Evolutionary conservation across 768 basidiomycete species (phyloP).

Genomic region (Tricholoma hemisulphureum): DNA sequence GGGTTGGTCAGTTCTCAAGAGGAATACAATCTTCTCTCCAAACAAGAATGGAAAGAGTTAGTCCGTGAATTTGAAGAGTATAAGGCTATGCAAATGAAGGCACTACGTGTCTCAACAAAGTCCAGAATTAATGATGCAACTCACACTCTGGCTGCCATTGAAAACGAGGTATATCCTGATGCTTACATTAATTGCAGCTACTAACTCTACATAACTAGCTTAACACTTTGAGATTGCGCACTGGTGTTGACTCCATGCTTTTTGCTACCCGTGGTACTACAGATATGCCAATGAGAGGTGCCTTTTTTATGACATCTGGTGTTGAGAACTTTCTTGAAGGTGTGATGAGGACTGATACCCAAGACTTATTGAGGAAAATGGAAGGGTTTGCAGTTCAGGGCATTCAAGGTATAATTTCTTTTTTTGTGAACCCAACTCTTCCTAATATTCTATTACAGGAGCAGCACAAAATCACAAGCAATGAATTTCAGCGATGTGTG

Average conservation of each 20-base stretch:
- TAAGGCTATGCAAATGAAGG: background rate
- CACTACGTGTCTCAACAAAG: background rate
- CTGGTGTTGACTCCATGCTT: background rate
- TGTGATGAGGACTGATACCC: background rate
- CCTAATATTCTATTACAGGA: background rate
- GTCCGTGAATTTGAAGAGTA: background rate
- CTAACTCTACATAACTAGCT: background rate
- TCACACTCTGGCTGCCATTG: background rate
- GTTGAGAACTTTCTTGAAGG: background rate
- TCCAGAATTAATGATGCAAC: background rate
- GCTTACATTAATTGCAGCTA: background rate
- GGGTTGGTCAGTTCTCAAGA: constrained; percentile 1
- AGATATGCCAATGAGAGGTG: background rate
- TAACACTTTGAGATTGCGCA: background rate
- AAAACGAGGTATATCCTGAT: background rate
- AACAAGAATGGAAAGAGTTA: background rate
- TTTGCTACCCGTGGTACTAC: too few relatives aligned
- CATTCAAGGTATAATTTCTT: background rate
- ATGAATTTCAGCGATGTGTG: background rate
- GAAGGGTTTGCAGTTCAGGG: too few relatives aligned
- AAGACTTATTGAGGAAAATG: background rate
- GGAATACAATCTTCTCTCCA: background rate
- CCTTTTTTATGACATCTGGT: background rate
- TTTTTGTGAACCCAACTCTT: background rate
- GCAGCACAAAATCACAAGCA: background rate